Evolutionary conservation across 306 rosid genomes (phyloP).

Genomic region (barrel medic (Medicago truncatula)): DNA sequence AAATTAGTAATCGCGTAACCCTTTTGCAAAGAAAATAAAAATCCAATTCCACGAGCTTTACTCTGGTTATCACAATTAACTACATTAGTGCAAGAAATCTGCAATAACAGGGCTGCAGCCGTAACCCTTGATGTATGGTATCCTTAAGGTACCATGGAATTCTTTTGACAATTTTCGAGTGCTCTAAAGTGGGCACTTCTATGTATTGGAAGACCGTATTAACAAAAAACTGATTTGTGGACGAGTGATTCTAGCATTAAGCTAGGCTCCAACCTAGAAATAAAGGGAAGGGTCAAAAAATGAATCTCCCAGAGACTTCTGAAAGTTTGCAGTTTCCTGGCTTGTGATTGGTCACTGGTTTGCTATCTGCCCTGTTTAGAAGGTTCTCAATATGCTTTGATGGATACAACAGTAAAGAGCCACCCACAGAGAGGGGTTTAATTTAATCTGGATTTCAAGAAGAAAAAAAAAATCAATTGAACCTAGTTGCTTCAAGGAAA

Average conservation of each 20-base stretch:
- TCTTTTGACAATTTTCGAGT: neutral
- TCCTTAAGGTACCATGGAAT: neutral
- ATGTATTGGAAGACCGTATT: neutral
- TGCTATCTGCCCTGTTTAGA: neutral
- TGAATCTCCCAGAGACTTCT: neutral
- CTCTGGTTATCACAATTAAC: no score
- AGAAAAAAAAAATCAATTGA: neutral
- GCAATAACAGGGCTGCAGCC: no score
- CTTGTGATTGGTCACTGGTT: neutral
- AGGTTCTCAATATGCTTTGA: neutral
- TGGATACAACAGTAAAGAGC: neutral
- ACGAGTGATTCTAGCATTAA: neutral
- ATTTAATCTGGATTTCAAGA: neutral
- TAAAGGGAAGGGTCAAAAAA: neutral
- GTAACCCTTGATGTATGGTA: neutral
- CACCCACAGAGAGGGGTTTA: neutral
- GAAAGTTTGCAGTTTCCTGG: neutral
- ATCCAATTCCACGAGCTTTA: neutral
- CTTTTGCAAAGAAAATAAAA: neutral
- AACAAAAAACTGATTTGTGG: neutral
- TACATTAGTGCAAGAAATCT: no score
- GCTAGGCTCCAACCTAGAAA: neutral
- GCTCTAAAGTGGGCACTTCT: neutral
- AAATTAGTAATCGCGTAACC: neutral
- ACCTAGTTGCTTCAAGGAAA: neutral